Conservation (phyloP, 1,284 basidiomycete genomes). For the Fomitopsis pinicola region DNA sequence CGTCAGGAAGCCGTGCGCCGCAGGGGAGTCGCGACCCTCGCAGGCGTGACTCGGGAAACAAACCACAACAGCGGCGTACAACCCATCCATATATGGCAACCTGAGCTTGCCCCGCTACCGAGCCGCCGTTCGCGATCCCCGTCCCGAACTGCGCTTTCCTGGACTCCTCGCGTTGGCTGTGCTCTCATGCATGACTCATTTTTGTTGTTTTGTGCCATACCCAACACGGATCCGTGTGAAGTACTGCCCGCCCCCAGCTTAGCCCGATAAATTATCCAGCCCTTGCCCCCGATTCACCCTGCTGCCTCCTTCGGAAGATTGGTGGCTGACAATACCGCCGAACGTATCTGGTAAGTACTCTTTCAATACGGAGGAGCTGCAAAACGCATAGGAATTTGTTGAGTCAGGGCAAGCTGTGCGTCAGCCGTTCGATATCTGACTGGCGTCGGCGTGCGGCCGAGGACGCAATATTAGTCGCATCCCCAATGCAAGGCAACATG, state of each 20-base stretch:
- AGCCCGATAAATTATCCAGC: too few relatives aligned
- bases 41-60: conserved; percentile 30
- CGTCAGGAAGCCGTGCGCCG: conserved; percentile 22
- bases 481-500: not conserved
- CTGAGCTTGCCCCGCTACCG: not conserved
- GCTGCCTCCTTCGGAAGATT: not conserved
- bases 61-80: conserved; percentile 25
- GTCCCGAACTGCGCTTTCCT: not conserved
- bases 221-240: not conserved
- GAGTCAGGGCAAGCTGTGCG: too few relatives aligned
- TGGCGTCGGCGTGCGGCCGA: too few relatives aligned
- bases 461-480: not conserved
- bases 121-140: not conserved
- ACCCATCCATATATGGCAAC: conserved; percentile 20
- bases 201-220: not conserved
- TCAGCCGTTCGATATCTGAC: too few relatives aligned
- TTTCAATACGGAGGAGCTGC: too few relatives aligned
- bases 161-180: not conserved
- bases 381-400: too few relatives aligned
- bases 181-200: not conserved
- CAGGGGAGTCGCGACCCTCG: conserved; percentile 21
- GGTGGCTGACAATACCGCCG: not conserved
- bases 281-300: too few relatives aligned
- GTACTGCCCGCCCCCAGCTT: too few relatives aligned
- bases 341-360: too few relatives aligned